phyloP scores from a whole-genome alignment of 1,284 basidiomycete genomes.

The Inonotus obliquus region DNA sequence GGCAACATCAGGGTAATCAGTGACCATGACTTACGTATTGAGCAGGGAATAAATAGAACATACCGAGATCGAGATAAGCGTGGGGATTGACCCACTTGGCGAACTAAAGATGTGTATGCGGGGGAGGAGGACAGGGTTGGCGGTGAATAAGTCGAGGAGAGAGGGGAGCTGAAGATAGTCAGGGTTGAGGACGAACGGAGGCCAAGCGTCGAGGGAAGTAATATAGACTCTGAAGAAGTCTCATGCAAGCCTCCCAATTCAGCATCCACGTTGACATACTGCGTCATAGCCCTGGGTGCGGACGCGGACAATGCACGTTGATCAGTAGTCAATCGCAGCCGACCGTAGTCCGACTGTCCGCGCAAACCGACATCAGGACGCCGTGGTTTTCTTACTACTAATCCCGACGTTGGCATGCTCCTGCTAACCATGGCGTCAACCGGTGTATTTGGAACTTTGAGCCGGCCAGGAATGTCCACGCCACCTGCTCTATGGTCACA shows the following conservation, averaged over 20 bases:
- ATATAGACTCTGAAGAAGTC: constrained; percentile 44
- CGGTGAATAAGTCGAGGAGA: constrained; percentile 13
- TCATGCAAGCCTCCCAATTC: constrained; percentile 28
- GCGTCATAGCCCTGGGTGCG: constrained; percentile 68
- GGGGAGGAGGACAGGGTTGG: constrained; percentile 7
- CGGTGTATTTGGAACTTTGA: constrained; percentile 8
- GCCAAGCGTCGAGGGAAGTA: constrained; percentile 67
- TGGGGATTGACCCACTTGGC: constrained; percentile 10
- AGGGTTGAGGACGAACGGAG: constrained; percentile 38
- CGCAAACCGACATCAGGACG: constrained; percentile 7
- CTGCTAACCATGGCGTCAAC: constrained; percentile 40
- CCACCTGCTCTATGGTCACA: constrained; percentile 21
- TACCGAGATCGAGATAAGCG: constrained; percentile 15
- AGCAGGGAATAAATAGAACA: constrained; percentile 8
- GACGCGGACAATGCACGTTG: constrained; percentile 26
- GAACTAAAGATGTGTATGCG: constrained; percentile 15
- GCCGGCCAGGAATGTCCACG: constrained; percentile 10
- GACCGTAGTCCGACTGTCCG: constrained; percentile 19
- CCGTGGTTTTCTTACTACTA: constrained; percentile 18
- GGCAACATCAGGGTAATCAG: constrained; percentile 21
- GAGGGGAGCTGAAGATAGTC: constrained; percentile 13
- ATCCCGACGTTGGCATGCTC: constrained; percentile 45
- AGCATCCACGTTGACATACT: constrained; percentile 42
- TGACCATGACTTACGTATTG: constrained; percentile 5
- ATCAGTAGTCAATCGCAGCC: constrained; percentile 24